Percentiles rank a stretch among this genome's conserved stretches.
Evolutionary conservation across 1,284 basidiomycete genomes (phyloP).

Genomic region (Boletellus sp.): DNA sequence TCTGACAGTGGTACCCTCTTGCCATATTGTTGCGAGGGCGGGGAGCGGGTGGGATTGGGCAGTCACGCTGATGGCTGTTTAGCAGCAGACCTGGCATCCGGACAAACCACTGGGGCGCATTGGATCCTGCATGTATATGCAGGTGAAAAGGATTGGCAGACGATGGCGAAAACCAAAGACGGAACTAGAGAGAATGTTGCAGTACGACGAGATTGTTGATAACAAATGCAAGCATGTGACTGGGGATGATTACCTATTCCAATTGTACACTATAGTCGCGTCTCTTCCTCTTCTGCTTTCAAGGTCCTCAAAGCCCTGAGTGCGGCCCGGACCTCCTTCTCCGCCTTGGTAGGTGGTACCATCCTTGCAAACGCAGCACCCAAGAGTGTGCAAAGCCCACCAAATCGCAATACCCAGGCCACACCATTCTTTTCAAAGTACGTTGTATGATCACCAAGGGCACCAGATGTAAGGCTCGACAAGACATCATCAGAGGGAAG

Average conservation of each 20-base stretch:
- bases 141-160: not conserved
- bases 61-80: conserved; percentile 39
- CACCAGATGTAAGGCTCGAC: conserved; percentile 3
- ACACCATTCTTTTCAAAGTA: conserved; percentile 84
- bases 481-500: conserved; percentile 21
- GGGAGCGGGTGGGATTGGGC: conserved; percentile 56
- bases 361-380: conserved; percentile 74
- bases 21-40: conserved; percentile 40
- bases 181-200: conserved; percentile 8
- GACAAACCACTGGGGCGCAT: not conserved
- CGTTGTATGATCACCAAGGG: conserved; percentile 43
- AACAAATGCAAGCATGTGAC: conserved; percentile 14
- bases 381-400: conserved; percentile 76
- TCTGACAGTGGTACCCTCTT: conserved; percentile 56
- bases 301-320: conserved; percentile 76
- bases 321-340: conserved; percentile 80
- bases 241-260: not conserved
- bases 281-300: conserved; percentile 50
- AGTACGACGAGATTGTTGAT: not conserved
- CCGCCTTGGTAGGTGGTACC: conserved; percentile 84
- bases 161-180: conserved; percentile 2
- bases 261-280: conserved; percentile 31
- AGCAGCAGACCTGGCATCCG: not conserved
- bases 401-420: conserved; percentile 91
- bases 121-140: conserved; percentile 13